Percentiles rank a stretch among this genome's conserved stretches.
Conservation (phyloP, 768 basidiomycete species). For the Mycena chlorophos region DNA sequence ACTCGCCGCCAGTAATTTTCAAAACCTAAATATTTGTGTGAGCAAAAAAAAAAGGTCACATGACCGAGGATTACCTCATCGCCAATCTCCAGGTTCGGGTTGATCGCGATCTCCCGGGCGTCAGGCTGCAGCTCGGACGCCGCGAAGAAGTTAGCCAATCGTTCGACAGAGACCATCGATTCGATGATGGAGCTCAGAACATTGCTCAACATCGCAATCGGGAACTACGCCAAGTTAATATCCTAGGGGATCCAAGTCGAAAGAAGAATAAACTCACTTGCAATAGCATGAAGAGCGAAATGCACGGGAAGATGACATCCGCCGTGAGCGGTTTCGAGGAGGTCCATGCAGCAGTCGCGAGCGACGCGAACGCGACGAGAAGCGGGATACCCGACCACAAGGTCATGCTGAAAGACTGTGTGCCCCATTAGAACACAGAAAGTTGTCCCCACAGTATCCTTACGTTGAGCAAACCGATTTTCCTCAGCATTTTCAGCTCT, state of each 20-base stretch:
- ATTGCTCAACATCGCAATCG: slow-evolving; percentile 76
- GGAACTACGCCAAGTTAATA: slow-evolving; percentile 46
- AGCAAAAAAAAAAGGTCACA: background rate
- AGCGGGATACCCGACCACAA: slow-evolving; percentile 73
- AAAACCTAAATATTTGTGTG: slow-evolving; percentile 46
- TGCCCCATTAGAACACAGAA: background rate
- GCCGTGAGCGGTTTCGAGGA: slow-evolving; percentile 74
- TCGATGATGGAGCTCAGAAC: slow-evolving; percentile 84
- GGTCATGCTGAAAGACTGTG: slow-evolving; percentile 56
- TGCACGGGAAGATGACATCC: slow-evolving; percentile 94
- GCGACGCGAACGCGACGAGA: slow-evolving; percentile 80
- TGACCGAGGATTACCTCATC: slow-evolving; percentile 49
- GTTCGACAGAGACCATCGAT: slow-evolving; percentile 78
- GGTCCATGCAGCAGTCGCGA: slow-evolving; percentile 66
- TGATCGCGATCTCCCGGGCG: slow-evolving; percentile 58
- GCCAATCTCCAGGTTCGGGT: slow-evolving; percentile 45
- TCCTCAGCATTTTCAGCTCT: slow-evolving; percentile 78
- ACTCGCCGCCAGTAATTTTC: slow-evolving; percentile 73
- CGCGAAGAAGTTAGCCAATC: slow-evolving; percentile 72
- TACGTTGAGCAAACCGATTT: slow-evolving; percentile 76
- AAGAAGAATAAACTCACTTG: slow-evolving; percentile 30
- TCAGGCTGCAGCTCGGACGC: slow-evolving; percentile 81
- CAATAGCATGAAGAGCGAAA: slow-evolving; percentile 85
- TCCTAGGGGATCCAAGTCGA: background rate
- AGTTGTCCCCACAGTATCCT: slow-evolving; percentile 28